Evolutionary conservation across 2,329 filamentous ascomycete genomes (phyloP), one percentile per base, ranked within the genome.

Genomic region (Myrmaecium sp.): DNA sequence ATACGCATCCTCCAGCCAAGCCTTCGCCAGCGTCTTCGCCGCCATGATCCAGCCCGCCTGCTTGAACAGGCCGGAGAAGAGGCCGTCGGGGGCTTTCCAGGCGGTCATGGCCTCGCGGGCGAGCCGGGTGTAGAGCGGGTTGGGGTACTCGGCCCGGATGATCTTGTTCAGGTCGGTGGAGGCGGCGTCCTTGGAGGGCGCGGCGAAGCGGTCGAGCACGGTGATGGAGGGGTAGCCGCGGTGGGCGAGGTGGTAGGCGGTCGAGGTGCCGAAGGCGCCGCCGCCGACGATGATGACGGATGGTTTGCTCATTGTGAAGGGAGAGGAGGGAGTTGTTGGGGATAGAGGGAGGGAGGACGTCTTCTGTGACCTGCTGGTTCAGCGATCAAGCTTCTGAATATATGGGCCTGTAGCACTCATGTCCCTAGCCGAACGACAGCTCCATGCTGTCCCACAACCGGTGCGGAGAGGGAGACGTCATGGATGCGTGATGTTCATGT

Each of bases 261-360:
- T 20, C 7, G 7, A 7, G 18, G 18, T 20, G 18, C 18, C 18
- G 18, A 62, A 65, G 1, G 61, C 63, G 6, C 62, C 63, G 13
- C 52, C 57, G 6, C 62, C 60, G 26, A 64, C 39, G 19, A 64
- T 57, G 13, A 64, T 39, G 21, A 52, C 41, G 19, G 36, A 34
- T 6, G 31, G n/a, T n/a, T n/a, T n/a, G n/a, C n/a, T n/a, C n/a
- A n/a, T n/a, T n/a, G n/a, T n/a, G n/a, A n/a, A n/a, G n/a, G n/a
- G n/a, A n/a, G n/a, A n/a, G n/a, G n/a, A n/a, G n/a, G n/a, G n/a
- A n/a, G n/a, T n/a, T n/a, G n/a, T n/a, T n/a, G n/a, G n/a, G n/a
- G n/a, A n/a, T n/a, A n/a, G n/a, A n/a, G n/a, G n/a, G n/a, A n/a
- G n/a, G n/a, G n/a, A n/a, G n/a, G n/a, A n/a, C n/a, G n/a, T n/a